Percentiles rank a stretch among this genome's conserved stretches.
Conservation (phyloP, 1,139 yeast species). For the Lodderomyces orthopsilosis region DNA sequence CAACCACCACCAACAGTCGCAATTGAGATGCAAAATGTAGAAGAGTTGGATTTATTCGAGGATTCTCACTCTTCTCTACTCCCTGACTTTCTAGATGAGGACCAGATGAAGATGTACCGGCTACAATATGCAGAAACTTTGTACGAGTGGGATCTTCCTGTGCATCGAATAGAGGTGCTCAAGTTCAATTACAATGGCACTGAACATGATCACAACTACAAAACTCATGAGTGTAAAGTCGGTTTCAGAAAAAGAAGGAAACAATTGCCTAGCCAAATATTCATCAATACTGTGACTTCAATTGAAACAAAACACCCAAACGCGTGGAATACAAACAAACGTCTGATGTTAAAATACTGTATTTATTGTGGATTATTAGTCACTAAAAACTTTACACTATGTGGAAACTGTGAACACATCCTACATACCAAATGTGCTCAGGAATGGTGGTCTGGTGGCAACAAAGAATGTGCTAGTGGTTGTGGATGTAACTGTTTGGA, state of each 20-base stretch:
- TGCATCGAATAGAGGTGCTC: constrained; percentile 70
- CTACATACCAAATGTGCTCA: constrained; percentile 76
- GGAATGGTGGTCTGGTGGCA: constrained; percentile 66
- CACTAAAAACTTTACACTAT: constrained; percentile 60
- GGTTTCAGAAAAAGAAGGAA: constrained; percentile 34
- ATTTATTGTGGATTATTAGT: constrained; percentile 64
- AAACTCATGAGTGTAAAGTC: constrained; percentile 39
- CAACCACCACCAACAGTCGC: constrained; percentile 40
- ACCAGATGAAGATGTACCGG: constrained; percentile 52
- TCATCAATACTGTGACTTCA: constrained; percentile 26
- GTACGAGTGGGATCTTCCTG: constrained; percentile 79
- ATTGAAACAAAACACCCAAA: constrained; percentile 22
- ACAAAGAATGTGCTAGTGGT: constrained; percentile 73
- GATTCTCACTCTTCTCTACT: constrained; percentile 45
- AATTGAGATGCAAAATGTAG: constrained; percentile 55
- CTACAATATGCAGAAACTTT: constrained; percentile 78
- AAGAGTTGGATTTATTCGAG: constrained; percentile 53
- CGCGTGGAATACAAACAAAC: constrained; percentile 33
- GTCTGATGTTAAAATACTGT: constrained; percentile 44
- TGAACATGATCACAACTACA: constrained; percentile 20
- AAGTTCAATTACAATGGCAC: constrained; percentile 59
- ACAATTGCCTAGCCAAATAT: constrained; percentile 19
- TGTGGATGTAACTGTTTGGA: constrained; percentile 79
- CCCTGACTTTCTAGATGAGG: constrained; percentile 46
- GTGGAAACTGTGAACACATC: constrained; percentile 75